Conservation (phyloP, 345 rosid genomes). For the Boechera stricta region DNA sequence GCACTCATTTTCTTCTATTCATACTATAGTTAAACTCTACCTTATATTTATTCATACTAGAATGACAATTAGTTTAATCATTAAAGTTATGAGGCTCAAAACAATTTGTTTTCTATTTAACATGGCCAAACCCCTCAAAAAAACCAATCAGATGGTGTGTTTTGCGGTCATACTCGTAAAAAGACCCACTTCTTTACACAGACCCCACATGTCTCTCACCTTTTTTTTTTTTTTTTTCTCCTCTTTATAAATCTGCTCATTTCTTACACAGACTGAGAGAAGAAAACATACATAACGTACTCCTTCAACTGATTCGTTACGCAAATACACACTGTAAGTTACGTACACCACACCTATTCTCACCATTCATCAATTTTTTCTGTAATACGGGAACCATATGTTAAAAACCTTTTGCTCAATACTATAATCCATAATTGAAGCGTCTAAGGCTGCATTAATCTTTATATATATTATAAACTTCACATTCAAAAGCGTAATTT, state of each 20-base stretch:
- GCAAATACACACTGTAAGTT: slow-evolving; percentile 39
- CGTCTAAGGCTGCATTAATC: too few relatives aligned
- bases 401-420: too few relatives aligned
- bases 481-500: too few relatives aligned
- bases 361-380: slow-evolving; percentile 24
- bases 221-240: background rate
- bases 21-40: slow-evolving; percentile 17
- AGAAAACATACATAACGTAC: slow-evolving; percentile 21
- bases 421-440: too few relatives aligned
- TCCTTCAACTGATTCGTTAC: slow-evolving; percentile 27
- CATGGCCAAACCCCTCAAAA: slow-evolving; percentile 3
- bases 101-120: slow-evolving; percentile 33
- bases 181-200: slow-evolving; percentile 15
- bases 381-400: too few relatives aligned
- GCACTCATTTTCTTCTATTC: slow-evolving; percentile 22
- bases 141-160: slow-evolving; percentile 48
- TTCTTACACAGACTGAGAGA: slow-evolving; percentile 33
- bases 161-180: slow-evolving; percentile 30
- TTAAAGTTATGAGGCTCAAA: slow-evolving; percentile 31
- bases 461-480: too few relatives aligned
- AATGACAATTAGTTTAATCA: slow-evolving; percentile 21
- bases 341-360: slow-evolving; percentile 29
- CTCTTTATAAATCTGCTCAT: slow-evolving; percentile 26
- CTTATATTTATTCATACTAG: background rate
- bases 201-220: slow-evolving; percentile 41